A percentile compares a stretch with the other conserved stretches of the same genome.
phyloP scores from a whole-genome alignment of 768 basidiomycete species.

The Rhizopogon rudus region DNA sequence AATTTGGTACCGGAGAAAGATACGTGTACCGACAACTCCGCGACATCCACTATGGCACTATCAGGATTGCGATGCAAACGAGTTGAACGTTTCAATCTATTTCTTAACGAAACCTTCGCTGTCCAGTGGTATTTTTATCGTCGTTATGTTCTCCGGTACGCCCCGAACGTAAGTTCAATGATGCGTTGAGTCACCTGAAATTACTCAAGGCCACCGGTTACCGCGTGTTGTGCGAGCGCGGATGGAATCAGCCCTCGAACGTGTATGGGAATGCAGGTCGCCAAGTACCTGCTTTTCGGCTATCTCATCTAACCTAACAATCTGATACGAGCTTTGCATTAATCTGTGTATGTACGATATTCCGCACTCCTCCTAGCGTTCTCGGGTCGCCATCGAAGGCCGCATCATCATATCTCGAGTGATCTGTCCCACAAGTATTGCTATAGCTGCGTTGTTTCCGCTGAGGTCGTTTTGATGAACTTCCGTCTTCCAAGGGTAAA shows the following conservation, averaged over 20 bases:
- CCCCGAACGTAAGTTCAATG: conserved; percentile 2
- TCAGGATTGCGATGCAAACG: background rate
- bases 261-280: conserved; percentile 11
- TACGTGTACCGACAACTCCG: background rate
- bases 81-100: background rate
- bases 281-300: conserved; percentile 8
- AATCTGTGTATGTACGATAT: background rate
- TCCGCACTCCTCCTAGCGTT: background rate
- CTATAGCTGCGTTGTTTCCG: background rate
- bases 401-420: background rate
- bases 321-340: conserved; percentile 8
- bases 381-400: background rate
- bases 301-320: background rate
- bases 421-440: background rate
- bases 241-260: conserved; percentile 9
- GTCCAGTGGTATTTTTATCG: background rate
- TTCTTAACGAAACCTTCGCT: background rate
- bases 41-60: background rate
- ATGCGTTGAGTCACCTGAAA: background rate
- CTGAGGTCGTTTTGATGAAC: background rate
- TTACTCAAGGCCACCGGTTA: background rate
- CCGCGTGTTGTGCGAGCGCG: conserved; percentile 1
- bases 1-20: conserved; percentile 6
- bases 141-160: background rate
- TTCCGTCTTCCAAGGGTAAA: background rate